phyloP scores from a whole-genome alignment of 1,139 yeast species.

The Yamadazyma buinensis region DNA sequence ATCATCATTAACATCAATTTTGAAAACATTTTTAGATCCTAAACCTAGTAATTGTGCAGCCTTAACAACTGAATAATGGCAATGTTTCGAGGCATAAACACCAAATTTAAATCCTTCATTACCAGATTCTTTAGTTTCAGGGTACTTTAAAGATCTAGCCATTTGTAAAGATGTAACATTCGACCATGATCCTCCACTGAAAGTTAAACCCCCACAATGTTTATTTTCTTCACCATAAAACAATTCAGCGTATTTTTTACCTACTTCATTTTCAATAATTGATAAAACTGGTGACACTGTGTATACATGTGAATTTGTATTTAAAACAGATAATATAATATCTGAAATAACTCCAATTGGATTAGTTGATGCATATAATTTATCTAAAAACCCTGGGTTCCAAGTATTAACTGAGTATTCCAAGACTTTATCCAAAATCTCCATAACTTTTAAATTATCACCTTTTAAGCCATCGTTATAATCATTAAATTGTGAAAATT shows the following conservation, averaged over 20 bases:
- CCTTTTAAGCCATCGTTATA: conserved; percentile 16
- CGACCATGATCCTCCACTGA: conserved; percentile 87
- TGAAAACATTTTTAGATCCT: conserved; percentile 62
- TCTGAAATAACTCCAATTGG: conserved; percentile 82
- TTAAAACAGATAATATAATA: conserved; percentile 61
- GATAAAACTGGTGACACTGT: conserved; percentile 84
- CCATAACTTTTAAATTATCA: conserved; percentile 28
- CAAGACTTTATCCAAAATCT: conserved; percentile 55
- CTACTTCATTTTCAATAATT: conserved; percentile 66
- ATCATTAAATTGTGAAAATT: conserved; percentile 16
- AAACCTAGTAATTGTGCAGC: conserved; percentile 77
- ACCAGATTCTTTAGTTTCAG: conserved; percentile 67
- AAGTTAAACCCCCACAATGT: conserved; percentile 77
- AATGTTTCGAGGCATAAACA: conserved; percentile 65
- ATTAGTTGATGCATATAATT: conserved; percentile 78
- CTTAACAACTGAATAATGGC: conserved; percentile 80
- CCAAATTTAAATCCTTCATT: conserved; percentile 58
- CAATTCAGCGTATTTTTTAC: conserved; percentile 62
- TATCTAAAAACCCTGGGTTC: conserved; percentile 85
- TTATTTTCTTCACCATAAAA: conserved; percentile 45
- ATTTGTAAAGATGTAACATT: conserved; percentile 77
- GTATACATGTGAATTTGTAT: conserved; percentile 83
- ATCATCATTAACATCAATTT: conserved; percentile 51
- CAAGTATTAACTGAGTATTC: conserved; percentile 77
- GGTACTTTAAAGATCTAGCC: conserved; percentile 65